phyloP scores from a whole-genome alignment of 179 eudicot genomes.

The Corrigiola litoralis region DNA sequence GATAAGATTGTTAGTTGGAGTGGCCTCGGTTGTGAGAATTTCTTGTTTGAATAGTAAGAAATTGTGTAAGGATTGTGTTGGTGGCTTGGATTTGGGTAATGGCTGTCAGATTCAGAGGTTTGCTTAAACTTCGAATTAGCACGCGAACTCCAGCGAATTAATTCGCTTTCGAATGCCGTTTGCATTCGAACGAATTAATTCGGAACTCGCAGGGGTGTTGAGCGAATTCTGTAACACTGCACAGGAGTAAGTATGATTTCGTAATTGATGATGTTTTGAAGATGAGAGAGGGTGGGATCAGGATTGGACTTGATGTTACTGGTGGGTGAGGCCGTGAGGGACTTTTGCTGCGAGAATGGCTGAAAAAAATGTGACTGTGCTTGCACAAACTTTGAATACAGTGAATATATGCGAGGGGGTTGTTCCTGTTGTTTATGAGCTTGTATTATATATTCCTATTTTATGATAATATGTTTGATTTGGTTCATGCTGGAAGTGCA shows the following conservation, averaged over 20 bases:
- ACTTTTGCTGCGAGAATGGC: conserved; percentile 95
- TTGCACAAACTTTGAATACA: conserved; percentile 61
- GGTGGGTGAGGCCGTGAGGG: conserved; percentile 81
- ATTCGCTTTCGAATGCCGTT: no score
- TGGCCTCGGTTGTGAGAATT: conserved; percentile 75
- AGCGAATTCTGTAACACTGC: no score
- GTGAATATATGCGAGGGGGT: conserved; percentile 82
- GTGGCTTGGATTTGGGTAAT: conserved; percentile 57
- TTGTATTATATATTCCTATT: conserved; percentile 81
- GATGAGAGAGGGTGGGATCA: conserved; percentile 59
- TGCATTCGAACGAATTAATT: no score
- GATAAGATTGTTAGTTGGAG: conserved; percentile 79
- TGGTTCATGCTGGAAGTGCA: conserved; percentile 66
- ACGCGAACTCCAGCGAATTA: no score
- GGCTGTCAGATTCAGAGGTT: conserved; percentile 57
- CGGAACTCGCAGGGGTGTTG: no score
- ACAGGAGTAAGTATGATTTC: conserved; percentile 74
- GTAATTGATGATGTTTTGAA: conserved; percentile 66
- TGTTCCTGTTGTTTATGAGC: conserved; percentile 78
- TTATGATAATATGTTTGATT: conserved; percentile 73
- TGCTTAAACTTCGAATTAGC: no score
- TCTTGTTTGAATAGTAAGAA: conserved; percentile 64
- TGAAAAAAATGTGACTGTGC: conserved; percentile 66
- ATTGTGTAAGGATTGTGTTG: conserved; percentile 62
- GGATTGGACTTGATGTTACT: conserved; percentile 66